Evolutionary conservation across 1,284 basidiomycete species (phyloP), one percentile per base, ranked within the genome.

Genomic region (Apiotrichum porosum): DNA sequence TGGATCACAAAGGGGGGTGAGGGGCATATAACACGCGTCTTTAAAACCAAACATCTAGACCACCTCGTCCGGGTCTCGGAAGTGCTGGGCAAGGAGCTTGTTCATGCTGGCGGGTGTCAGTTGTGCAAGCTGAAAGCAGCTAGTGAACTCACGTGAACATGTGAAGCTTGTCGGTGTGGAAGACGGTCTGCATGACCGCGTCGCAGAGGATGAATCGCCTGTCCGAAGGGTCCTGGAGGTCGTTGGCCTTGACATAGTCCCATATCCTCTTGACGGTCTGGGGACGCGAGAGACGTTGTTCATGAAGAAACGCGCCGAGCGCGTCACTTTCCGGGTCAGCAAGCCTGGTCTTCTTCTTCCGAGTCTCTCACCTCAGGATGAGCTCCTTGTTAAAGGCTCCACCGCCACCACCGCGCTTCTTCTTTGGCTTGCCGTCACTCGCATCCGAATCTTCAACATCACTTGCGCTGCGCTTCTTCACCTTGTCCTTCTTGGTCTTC

Each of bases 261-360:
- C 78, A 79, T n/a, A 79, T 72, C 49, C 74, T 66, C 62, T 79
- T 78, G 46, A 78, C 77, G 9, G 74, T 71, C 49, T 76, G 76
- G 3, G 76, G 76, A 31, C 78, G 66, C 6, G 77, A 77, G 21
- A 68, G 44, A 18, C 63, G 51, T 2, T 55, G 47, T 40, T 68
- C 65, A 15, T 63, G 63, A 9, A 67, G 52, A 14, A 73, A 56
- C 1, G 53, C 56, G 3, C 61, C 51, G 14, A 74, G 60, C 1
- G 65, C 52, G 32, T 66, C 67, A 44, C 72, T 73, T 35, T 3
- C 12, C 15, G 49, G 32, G 40, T 31, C 22, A 10, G 13, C 15
- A 22, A 8, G 2, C 5, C 9, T 36, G 2, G 32, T 12, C 17
- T 21, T 8, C 37, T 14, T 38, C 21, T 36, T 30, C 22, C 26